A percentile compares a stretch with the other conserved stretches of the same genome.
Evolutionary conservation across 371 early-diverging fungal genomes (phyloP).

Genomic region (Circinella minor): DNA sequence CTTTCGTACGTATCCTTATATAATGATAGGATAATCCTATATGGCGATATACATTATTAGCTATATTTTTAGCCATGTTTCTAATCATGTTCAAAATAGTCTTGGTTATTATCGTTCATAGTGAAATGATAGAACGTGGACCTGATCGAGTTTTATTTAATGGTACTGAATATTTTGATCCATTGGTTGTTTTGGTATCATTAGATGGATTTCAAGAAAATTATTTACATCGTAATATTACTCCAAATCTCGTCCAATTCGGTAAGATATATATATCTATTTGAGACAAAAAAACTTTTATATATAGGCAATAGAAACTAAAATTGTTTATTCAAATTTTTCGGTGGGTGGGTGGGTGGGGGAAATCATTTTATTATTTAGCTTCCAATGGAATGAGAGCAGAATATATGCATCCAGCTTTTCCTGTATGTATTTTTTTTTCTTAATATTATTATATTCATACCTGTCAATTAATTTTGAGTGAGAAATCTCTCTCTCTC

Average conservation of each 20-base stretch:
- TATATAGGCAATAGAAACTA: no score
- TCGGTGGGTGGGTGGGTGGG: no score
- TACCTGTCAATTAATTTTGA: background rate
- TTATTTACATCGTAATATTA: slow-evolving; percentile 75
- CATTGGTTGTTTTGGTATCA: slow-evolving; percentile 82
- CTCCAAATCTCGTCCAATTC: slow-evolving; percentile 67
- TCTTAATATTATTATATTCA: background rate
- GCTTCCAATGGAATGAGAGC: slow-evolving; percentile 53
- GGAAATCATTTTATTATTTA: background rate
- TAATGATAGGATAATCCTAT: slow-evolving; percentile 12
- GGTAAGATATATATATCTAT: slow-evolving; percentile 36
- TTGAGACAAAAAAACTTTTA: no score
- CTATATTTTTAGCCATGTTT: slow-evolving; percentile 9
- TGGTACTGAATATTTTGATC: slow-evolving; percentile 69
- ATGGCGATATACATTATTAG: slow-evolving; percentile 16
- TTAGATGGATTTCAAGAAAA: slow-evolving; percentile 88
- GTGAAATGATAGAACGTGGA: slow-evolving; percentile 19
- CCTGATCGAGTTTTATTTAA: slow-evolving; percentile 45
- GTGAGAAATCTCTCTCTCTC: no score
- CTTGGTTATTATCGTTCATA: slow-evolving; percentile 15
- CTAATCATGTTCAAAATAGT: slow-evolving; percentile 31
- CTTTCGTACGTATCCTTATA: no score
- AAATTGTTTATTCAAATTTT: no score
- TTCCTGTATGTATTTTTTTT: slow-evolving; percentile 55
- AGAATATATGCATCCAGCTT: slow-evolving; percentile 75